These are phyloP conservation scores for Limonomyces culmigenus DNA, from an alignment of 1,284 basidiomycete genomes.

Conservation along the genomic window DNA sequence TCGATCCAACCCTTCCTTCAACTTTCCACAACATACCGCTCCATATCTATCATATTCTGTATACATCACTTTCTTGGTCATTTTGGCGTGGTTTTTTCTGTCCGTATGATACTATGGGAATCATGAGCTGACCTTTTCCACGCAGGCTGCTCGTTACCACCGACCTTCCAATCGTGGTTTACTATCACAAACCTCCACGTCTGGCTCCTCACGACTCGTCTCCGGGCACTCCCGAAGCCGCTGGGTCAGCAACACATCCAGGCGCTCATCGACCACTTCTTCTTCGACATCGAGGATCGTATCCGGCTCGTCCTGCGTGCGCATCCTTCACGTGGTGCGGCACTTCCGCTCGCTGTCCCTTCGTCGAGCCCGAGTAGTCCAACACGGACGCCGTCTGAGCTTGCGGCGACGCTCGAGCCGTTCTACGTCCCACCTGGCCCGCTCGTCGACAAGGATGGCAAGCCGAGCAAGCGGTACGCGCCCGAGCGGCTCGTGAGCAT, in stretches of 20 bases:
- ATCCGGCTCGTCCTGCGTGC: constrained; percentile 71
- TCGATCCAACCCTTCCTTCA: too few species aligned
- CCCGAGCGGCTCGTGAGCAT: constrained; percentile 65
- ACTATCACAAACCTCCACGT: constrained; percentile 88
- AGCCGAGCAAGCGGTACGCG: background rate
- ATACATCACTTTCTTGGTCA: background rate
- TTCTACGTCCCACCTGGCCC: too few species aligned
- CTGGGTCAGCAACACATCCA: constrained; percentile 55
- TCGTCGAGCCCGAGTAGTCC: too few species aligned
- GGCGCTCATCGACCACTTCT: constrained; percentile 89
- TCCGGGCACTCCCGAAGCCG: constrained; percentile 66
- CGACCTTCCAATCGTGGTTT: constrained; percentile 97
- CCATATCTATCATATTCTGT: background rate
- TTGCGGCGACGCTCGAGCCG: too few species aligned
- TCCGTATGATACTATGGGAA: too few species aligned
- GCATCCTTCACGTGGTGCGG: constrained; percentile 11
- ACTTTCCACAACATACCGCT: too few species aligned
- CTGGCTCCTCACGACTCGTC: constrained; percentile 78
- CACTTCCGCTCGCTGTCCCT: constrained; percentile 1
- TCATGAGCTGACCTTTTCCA: too few species aligned
- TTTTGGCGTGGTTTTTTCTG: constrained; percentile 1
- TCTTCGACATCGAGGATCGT: constrained; percentile 86
- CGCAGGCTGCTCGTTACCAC: constrained; percentile 76
- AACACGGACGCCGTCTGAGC: too few species aligned
- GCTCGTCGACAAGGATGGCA: background rate